phyloP scores from a whole-genome alignment of 805 yeast species.

The Clavispora vitiphila region DNA sequence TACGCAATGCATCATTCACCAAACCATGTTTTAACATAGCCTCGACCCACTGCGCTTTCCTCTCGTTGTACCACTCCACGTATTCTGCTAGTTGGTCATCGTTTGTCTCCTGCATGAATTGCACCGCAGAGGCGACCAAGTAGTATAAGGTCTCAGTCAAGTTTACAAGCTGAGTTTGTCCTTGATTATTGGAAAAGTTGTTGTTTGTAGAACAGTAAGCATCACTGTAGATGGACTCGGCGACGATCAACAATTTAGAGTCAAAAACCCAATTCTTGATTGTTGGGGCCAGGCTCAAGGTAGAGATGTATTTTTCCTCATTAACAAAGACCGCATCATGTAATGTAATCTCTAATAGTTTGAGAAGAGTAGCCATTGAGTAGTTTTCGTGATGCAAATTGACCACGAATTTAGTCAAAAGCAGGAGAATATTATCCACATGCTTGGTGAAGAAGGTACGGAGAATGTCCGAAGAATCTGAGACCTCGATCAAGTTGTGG shows the following conservation, averaged over 20 bases:
- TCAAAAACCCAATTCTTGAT: constrained; percentile 47
- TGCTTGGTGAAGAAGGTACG: constrained; percentile 25
- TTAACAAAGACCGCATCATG: constrained; percentile 31
- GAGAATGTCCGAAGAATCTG: constrained; percentile 15
- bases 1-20: constrained; percentile 48
- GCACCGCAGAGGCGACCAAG: constrained; percentile 30
- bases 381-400: constrained; percentile 13
- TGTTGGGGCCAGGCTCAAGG: constrained; percentile 20
- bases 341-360: constrained; percentile 22
- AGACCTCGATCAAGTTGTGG: constrained; percentile 3
- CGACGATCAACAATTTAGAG: constrained; percentile 29
- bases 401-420: constrained; percentile 26
- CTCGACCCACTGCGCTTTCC: constrained; percentile 51
- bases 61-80: constrained; percentile 27
- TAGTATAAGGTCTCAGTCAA: constrained; percentile 30
- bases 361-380: constrained; percentile 13
- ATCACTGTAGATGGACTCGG: constrained; percentile 39
- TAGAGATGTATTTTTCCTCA: constrained; percentile 35
- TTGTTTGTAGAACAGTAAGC: constrained; percentile 9
- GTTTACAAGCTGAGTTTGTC: constrained; percentile 19
- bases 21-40: constrained; percentile 48
- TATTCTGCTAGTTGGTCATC: constrained; percentile 26
- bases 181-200: constrained; percentile 11
- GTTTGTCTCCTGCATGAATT: constrained; percentile 26
- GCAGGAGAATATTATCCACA: constrained; percentile 19